Percentiles rank a stretch among this genome's conserved stretches.
phyloP scores from a whole-genome alignment of 805 yeast species.

The Metschnikowia corniflorae region DNA sequence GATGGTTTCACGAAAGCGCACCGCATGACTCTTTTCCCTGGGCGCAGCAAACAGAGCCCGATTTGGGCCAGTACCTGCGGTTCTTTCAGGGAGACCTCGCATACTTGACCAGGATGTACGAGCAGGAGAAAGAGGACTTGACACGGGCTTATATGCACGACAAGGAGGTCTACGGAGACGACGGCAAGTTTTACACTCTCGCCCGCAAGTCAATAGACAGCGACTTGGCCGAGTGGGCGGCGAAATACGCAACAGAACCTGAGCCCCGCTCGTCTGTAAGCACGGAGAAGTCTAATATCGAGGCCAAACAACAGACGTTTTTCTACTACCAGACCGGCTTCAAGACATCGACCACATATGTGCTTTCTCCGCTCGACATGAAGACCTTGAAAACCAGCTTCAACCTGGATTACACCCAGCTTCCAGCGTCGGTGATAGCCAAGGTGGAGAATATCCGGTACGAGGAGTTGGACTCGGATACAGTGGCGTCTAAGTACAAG shows the following conservation, averaged over 20 bases:
- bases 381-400: slow-evolving; percentile 64
- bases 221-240: slow-evolving; percentile 38
- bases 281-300: slow-evolving; percentile 20
- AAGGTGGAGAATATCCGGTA: slow-evolving; percentile 66
- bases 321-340: slow-evolving; percentile 80
- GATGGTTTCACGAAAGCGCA: slow-evolving; percentile 25
- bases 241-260: slow-evolving; percentile 22
- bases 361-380: slow-evolving; percentile 75
- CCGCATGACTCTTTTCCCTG: slow-evolving; percentile 49
- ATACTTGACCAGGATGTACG: slow-evolving; percentile 52
- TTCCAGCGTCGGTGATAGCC: slow-evolving; percentile 64
- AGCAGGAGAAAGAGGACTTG: slow-evolving; percentile 57
- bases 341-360: slow-evolving; percentile 56
- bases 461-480: slow-evolving; percentile 61
- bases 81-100: slow-evolving; percentile 62
- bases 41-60: slow-evolving; percentile 30
- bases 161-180: slow-evolving; percentile 55
- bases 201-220: slow-evolving; percentile 56
- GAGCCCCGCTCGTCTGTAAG: neutral
- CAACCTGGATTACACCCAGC: slow-evolving; percentile 51
- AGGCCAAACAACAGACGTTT: slow-evolving; percentile 34
- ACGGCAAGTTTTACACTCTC: slow-evolving; percentile 47
- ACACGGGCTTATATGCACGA: slow-evolving; percentile 53
- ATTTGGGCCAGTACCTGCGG: slow-evolving; percentile 50
- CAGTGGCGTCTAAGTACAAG: slow-evolving; percentile 57